Conservation (phyloP, 176 grass and related monocot genomes). For the Oryza glumipatula region DNA sequence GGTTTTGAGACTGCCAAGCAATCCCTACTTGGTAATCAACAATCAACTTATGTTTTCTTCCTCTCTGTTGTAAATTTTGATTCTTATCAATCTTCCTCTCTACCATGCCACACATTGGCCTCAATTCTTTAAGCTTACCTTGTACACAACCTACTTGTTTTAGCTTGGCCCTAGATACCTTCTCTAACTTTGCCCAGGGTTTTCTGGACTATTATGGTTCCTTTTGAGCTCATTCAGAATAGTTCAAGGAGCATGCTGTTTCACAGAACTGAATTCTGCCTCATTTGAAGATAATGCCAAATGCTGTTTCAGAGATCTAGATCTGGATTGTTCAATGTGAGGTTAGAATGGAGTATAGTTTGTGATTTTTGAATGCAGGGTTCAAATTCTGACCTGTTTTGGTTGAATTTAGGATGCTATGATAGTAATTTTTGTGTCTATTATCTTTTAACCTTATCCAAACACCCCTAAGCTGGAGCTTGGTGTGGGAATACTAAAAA, state of each 20-base stretch:
- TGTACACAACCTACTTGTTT: neutral
- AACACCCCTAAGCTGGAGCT: neutral
- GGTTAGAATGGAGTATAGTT: neutral
- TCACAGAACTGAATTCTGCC: neutral
- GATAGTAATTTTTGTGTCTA: neutral
- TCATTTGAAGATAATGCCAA: conserved; percentile 4
- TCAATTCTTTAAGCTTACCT: neutral
- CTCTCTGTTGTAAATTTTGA: neutral
- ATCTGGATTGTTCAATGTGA: conserved; percentile 13
- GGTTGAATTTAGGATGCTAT: neutral
- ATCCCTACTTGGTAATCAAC: neutral
- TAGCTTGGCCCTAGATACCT: neutral
- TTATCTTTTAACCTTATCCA: neutral
- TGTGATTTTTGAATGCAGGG: neutral
- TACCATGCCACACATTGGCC: neutral
- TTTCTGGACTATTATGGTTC: conserved; percentile 1
- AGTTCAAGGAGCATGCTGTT: neutral
- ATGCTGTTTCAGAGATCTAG: neutral
- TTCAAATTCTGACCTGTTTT: neutral
- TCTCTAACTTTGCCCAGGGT: neutral
- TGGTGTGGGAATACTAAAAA: conserved; percentile 10
- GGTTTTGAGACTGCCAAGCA: conserved; percentile 26
- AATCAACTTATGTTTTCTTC: neutral
- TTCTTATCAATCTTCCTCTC: neutral
- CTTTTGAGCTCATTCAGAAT: neutral